phyloP scores from a whole-genome alignment of 352 stramenopile species.

The Globisporangium paroecandrum region DNA sequence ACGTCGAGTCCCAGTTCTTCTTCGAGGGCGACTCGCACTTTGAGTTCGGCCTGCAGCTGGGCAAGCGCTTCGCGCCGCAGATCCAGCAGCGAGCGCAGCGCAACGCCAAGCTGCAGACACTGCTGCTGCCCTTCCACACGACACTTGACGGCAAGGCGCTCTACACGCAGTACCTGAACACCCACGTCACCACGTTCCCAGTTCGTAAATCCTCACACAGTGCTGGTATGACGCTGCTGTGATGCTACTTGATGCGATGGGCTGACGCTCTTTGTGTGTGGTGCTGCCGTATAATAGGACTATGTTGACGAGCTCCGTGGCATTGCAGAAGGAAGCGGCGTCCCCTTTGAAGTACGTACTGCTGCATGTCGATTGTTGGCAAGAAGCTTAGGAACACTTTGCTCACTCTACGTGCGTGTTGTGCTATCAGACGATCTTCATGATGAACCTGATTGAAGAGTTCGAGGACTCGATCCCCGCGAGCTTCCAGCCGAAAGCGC shows the following conservation, averaged over 20 bases:
- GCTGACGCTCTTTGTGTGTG: neutral
- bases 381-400: neutral
- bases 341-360: constrained; percentile 42
- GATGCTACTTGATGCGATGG: neutral
- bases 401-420: neutral
- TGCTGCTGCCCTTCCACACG: constrained; percentile 51
- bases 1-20: constrained; percentile 42
- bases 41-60: constrained; percentile 52
- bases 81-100: constrained; percentile 39
- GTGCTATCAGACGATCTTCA: constrained; percentile 43
- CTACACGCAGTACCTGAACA: constrained; percentile 43
- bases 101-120: constrained; percentile 53
- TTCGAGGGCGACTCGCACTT: constrained; percentile 61
- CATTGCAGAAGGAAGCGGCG: constrained; percentile 48
- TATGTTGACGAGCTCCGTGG: constrained; percentile 69
- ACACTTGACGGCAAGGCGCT: constrained; percentile 33
- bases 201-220: constrained; percentile 20
- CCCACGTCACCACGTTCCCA: constrained; percentile 48
- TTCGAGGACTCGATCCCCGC: constrained; percentile 55
- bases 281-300: constrained; percentile 25
- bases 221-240: neutral
- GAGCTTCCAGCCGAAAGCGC: constrained; percentile 28
- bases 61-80: constrained; percentile 42
- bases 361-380: neutral
- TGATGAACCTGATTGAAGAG: constrained; percentile 75